Evolutionary conservation across 306 rosid genomes (phyloP), one percentile per base, ranked within the genome.

Genomic region (Quillaja saponaria): DNA sequence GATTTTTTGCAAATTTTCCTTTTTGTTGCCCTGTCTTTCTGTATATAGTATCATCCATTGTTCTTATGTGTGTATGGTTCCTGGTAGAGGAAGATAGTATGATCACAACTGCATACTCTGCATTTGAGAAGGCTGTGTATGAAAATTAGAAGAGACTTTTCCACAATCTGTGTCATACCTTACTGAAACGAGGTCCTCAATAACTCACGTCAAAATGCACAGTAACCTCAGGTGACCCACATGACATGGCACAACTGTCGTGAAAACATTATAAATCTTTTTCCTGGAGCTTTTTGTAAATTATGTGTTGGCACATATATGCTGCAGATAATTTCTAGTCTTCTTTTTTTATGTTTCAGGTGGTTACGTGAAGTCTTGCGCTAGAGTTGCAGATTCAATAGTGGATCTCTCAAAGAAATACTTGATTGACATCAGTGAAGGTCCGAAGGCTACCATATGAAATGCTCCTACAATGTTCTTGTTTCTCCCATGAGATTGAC

Each of bases 321-420:
- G 31, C 31, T 25, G 31, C 31, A 25, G 7, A 39, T 39, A 2
- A 1, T 39, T 39, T 12, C 1, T 41, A 13, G 35, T 56, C 12
- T 16, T 14, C 8, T 16, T 60, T 58, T 14, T 58, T 12, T 39
- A 54, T 49, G 66, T 74, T 72, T 70, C 90, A 92, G 98, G 98
- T 51, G 98, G 98, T 60, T 92, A 88, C 84, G 88, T 86, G 96
- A 92, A 83, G 76, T 82, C 95, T 50, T 86, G 90, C 65, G 96
- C 98, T 17, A 74, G 84, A 76, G 92, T 92, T 6, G 98, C 98
- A 49, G 90, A 92, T 79, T 92, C 96, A 16, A 81, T 92, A 9
- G 51, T 55, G 71, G 88, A 89, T 82, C 92, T 92, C 41, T 80
- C 90, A 1, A 74, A 63, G 61, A 87, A 82, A 78, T 13, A 78